Conservation (phyloP, 176 grass and related monocot species). For the Hordeum vulgare region DNA sequence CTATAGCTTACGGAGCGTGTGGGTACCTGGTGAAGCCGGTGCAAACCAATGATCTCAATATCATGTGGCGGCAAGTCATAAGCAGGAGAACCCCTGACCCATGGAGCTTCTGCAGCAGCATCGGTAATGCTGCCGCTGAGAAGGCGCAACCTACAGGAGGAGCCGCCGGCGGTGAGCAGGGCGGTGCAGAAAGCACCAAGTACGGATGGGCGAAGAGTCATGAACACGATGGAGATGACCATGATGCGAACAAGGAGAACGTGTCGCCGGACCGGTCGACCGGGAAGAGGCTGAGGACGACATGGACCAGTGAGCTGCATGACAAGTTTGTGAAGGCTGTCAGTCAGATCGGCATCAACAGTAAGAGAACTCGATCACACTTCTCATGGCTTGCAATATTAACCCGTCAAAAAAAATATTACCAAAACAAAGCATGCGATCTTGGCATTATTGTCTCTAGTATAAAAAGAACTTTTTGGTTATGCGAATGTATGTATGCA, state of each 20-base stretch:
- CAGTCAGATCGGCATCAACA: constrained; percentile 41
- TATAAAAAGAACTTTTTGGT: background rate
- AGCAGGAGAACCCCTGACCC: background rate
- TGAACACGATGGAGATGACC: background rate
- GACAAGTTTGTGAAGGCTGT: constrained; percentile 44
- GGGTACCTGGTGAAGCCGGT: constrained; percentile 61
- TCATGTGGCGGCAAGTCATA: constrained; percentile 54
- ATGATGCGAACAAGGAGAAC: constrained; percentile 4
- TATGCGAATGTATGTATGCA: constrained; percentile 32
- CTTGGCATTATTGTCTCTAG: background rate
- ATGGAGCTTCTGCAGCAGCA: background rate
- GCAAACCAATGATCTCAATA: constrained; percentile 25
- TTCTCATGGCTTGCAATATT: background rate
- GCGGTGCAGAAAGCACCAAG: background rate
- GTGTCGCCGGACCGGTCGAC: background rate
- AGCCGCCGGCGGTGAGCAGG: background rate
- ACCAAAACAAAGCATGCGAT: background rate
- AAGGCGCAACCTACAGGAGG: background rate
- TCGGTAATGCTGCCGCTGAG: background rate
- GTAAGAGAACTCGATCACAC: constrained; percentile 26
- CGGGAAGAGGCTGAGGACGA: constrained; percentile 39
- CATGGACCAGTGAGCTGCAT: constrained; percentile 45
- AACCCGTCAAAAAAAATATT: too few species aligned
- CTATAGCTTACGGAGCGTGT: constrained; percentile 35
- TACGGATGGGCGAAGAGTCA: background rate